Base-by-base conservation (phyloP, 345 rosid genomes). In the Sisymbrium irio region DNA sequence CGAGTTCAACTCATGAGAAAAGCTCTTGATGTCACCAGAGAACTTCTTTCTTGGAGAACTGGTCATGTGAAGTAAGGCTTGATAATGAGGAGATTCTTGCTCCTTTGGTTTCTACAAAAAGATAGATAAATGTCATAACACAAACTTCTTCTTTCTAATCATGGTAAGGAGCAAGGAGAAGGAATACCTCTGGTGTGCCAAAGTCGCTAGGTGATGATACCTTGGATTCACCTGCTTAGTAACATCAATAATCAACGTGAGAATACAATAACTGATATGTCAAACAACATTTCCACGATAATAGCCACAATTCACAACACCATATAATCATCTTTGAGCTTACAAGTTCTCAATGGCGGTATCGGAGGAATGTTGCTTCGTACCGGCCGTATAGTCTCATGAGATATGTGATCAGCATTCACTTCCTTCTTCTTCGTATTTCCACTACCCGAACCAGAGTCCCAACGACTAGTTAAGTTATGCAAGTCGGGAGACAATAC, bases 1-100 rank as follows among this genome's bases (percentile, higher is more conserved):
- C 19, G 96, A 94, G 75, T 88, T 89, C 45, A 94, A 72, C 82
- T 94, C 98, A 80, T 89, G 96, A 14, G 98, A 94, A 76, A 91
- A 94, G 81, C 98, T 94, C 80, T 94, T 94, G 60, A 94, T 84
- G 73, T 89, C 97, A 80, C 84, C 71, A 73, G 90, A 91, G 76
- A 83, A 81, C 83, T 87, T 88, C 87, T 85, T 91, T 71, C 88
- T 81, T n/a, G 96, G 89, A 54, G 97, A 94, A 85, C 89, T 94
- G 28, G 93, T 94, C 53, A 88, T 79, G 46, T 92, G 89, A 17
- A 89, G 93, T 50, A 93, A 87, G 30, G 92, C 92, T 91, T 91
- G 94, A 71, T 84, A 88, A 71, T 90, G 91, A 33, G 97, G 94
- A 17, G 98, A 91, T 79, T 89, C 97, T 57, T 97, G 86, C 75